phyloP scores from a whole-genome alignment of 352 stramenopile species.

The Lagenidium giganteum region DNA sequence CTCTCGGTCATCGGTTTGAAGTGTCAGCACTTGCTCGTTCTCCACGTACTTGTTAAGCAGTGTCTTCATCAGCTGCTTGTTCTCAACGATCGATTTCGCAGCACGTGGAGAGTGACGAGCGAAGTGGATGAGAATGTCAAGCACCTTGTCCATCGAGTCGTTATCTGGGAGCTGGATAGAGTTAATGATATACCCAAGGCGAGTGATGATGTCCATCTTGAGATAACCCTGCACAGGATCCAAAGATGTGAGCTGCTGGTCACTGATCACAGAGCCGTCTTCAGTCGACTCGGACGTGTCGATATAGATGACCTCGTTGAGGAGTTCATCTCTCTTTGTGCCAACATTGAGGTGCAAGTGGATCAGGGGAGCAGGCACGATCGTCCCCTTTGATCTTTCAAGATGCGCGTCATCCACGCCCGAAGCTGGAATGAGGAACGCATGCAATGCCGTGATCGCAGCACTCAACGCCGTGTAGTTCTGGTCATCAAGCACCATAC shows the following conservation, averaged over 20 bases:
- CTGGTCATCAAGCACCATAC: conserved; percentile 24
- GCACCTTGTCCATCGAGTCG: conserved; percentile 19
- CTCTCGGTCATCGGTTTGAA: conserved; percentile 11
- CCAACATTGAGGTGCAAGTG: conserved; percentile 13
- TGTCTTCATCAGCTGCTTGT: conserved; percentile 11
- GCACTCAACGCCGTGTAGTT: conserved; percentile 28
- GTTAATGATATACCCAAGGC: conserved; percentile 21
- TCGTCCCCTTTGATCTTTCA: too few relatives aligned
- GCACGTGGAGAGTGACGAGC: conserved; percentile 20
- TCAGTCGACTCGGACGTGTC: conserved; percentile 16
- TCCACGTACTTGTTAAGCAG: conserved; percentile 19
- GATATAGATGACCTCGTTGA: conserved; percentile 19
- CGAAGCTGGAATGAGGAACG: conserved; percentile 11
- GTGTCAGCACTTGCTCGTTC: conserved; percentile 17
- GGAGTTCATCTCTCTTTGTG: conserved; percentile 12
- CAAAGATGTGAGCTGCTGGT: conserved; percentile 20
- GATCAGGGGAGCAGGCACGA: conserved; percentile 8
- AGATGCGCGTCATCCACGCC: background rate
- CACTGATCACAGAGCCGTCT: conserved; percentile 16
- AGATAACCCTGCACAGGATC: conserved; percentile 27
- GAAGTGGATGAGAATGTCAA: conserved; percentile 22
- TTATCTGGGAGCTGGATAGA: conserved; percentile 15
- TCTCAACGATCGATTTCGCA: conserved; percentile 5
- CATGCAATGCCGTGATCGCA: conserved; percentile 21
- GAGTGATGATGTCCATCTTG: conserved; percentile 21